phyloP scores from a whole-genome alignment of 192 early-diverging fungal species.

The Coemansia sp. region DNA sequence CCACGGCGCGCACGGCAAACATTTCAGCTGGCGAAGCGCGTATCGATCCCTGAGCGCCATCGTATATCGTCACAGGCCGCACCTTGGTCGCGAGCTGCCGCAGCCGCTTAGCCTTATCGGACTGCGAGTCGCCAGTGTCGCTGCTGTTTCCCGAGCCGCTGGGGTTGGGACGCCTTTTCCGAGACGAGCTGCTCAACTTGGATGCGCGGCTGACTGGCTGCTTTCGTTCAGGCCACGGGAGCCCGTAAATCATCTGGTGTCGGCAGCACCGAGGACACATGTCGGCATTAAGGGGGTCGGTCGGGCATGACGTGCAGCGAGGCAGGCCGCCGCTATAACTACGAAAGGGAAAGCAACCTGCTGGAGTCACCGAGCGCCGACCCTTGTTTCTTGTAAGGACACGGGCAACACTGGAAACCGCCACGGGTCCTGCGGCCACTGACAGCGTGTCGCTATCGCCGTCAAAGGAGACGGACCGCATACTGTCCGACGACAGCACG shows the following conservation, averaged over 20 bases:
- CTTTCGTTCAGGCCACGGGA: slow-evolving; percentile 43
- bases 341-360: slow-evolving; percentile 19
- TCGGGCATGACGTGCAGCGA: slow-evolving; percentile 13
- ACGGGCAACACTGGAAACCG: not conserved
- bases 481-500: slow-evolving; percentile 8
- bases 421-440: not conserved
- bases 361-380: slow-evolving; percentile 29
- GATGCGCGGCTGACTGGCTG: slow-evolving; percentile 6
- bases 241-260: slow-evolving; percentile 31
- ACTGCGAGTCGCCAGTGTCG: not conserved
- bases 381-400: slow-evolving; percentile 49
- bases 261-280: slow-evolving; percentile 35
- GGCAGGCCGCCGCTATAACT: not conserved
- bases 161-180: not conserved
- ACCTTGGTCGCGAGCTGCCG: not conserved
- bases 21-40: slow-evolving; percentile 10
- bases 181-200: slow-evolving; percentile 1
- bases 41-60: slow-evolving; percentile 31
- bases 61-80: slow-evolving; percentile 29
- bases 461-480: not conserved
- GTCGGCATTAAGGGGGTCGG: not conserved
- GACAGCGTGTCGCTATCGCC: slow-evolving; percentile 20
- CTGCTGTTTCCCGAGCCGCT: not conserved
- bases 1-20: slow-evolving; percentile 26
- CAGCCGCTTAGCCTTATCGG: slow-evolving; percentile 1